Conservation (phyloP, 257 asterid species). For the Knoxia roxburghii region DNA sequence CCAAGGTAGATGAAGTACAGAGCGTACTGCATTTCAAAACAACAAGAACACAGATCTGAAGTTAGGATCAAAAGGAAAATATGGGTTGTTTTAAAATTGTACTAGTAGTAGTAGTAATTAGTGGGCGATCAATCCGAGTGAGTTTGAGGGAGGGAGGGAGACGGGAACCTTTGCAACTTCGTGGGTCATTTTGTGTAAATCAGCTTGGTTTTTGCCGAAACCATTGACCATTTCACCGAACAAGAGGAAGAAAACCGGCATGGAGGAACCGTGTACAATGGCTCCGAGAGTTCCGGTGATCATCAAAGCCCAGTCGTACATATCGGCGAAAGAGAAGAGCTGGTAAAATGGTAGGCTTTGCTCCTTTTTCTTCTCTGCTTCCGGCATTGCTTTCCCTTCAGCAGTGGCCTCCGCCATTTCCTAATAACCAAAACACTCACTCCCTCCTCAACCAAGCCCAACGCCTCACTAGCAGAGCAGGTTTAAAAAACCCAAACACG, state of each 20-base stretch:
- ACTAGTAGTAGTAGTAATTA: no score
- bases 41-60: slow-evolving; percentile 49
- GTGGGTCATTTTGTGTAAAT: slow-evolving; percentile 48
- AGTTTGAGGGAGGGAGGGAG: neutral
- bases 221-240: slow-evolving; percentile 97
- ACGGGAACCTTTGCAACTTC: slow-evolving; percentile 27
- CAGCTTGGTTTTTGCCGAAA: slow-evolving; percentile 87
- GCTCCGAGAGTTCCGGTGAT: slow-evolving; percentile 58
- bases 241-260: slow-evolving; percentile 94
- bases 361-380: slow-evolving; percentile 46
- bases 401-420: slow-evolving; percentile 39
- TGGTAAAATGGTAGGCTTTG: slow-evolving; percentile 41
- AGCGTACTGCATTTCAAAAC: slow-evolving; percentile 67
- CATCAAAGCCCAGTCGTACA: slow-evolving; percentile 36
- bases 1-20: slow-evolving; percentile 94
- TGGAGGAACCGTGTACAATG: slow-evolving; percentile 83
- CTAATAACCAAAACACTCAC: neutral
- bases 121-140: no score
- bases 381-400: slow-evolving; percentile 38
- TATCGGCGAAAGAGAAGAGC: slow-evolving; percentile 43
- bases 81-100: no score
- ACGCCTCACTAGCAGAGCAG: neutral
- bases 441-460: neutral
- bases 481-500: no score
- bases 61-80: no score